Percentiles rank a stretch among this genome's conserved stretches.
phyloP scores from a whole-genome alignment of 805 yeast species.

The Kluyveromyces siamensis region DNA sequence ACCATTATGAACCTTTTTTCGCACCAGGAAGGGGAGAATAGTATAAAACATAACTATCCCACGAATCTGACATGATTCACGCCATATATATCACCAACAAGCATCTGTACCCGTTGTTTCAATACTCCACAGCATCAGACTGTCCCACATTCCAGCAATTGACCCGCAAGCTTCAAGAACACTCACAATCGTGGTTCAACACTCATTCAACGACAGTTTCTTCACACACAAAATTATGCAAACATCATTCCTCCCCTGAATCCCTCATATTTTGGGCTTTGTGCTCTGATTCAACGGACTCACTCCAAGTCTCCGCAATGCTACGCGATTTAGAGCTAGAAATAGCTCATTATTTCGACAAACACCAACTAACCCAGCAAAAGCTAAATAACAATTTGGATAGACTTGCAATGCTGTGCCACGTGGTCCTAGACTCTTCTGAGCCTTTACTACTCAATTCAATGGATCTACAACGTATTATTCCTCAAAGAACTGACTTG shows the following conservation, averaged over 20 bases:
- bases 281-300: slow-evolving; percentile 3
- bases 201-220: not conserved
- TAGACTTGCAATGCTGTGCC: slow-evolving; percentile 57
- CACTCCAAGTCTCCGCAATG: not conserved
- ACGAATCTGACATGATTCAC: not conserved
- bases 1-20: no score
- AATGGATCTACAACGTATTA: slow-evolving; percentile 53
- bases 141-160: slow-evolving; percentile 22
- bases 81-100: not conserved
- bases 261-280: slow-evolving; percentile 21
- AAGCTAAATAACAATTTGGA: slow-evolving; percentile 65
- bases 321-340: slow-evolving; percentile 34
- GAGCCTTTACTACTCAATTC: slow-evolving; percentile 64
- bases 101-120: slow-evolving; percentile 11
- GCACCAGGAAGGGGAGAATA: no score
- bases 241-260: slow-evolving; percentile 15
- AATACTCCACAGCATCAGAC: slow-evolving; percentile 19
- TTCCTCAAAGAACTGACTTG: slow-evolving; percentile 41
- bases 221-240: slow-evolving; percentile 12
- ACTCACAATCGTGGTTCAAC: slow-evolving; percentile 12
- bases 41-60: no score
- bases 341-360: slow-evolving; percentile 50
- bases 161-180: slow-evolving; percentile 16
- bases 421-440: slow-evolving; percentile 73
- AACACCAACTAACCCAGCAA: slow-evolving; percentile 40